These are phyloP conservation scores for Metschnikowia matae DNA, from an alignment of 805 yeast genomes.

Conservation along the genomic window DNA sequence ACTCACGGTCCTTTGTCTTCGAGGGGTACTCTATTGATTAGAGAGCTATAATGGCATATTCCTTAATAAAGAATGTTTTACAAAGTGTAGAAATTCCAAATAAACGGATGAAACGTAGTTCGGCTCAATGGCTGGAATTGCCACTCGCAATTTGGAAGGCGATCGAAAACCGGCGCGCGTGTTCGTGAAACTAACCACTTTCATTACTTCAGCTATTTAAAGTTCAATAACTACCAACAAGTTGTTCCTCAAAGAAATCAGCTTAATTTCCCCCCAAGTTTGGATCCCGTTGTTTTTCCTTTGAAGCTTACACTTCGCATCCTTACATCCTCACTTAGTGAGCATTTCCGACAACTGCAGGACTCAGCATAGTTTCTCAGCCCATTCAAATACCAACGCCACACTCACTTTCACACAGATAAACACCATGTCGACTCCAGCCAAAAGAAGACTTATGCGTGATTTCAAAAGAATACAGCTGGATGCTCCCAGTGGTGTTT, in stretches of 20 bases:
- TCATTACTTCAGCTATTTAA: neutral
- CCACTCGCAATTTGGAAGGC: neutral
- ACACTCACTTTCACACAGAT: neutral
- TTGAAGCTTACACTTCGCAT: neutral
- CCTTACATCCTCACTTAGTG: neutral
- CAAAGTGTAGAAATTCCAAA: neutral
- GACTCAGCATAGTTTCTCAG: neutral
- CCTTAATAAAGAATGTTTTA: neutral
- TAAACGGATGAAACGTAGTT: neutral
- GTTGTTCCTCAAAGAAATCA: neutral
- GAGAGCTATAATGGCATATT: neutral
- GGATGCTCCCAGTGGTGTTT: conserved; percentile 97
- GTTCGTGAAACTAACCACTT: neutral
- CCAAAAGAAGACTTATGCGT: conserved; percentile 98
- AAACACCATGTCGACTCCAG: conserved; percentile 84
- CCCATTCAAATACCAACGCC: neutral
- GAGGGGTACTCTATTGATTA: conserved; percentile 2
- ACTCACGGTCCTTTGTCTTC: neutral
- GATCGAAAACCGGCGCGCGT: conserved; percentile 1
- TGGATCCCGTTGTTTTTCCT: neutral
- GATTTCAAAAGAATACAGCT: conserved; percentile 96
- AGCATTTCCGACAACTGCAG: conserved; percentile 2
- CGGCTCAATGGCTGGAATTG: neutral
- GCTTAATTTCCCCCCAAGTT: neutral
- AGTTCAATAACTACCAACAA: neutral